These are phyloP conservation scores for Orychophragmus violaceus DNA, from an alignment of 345 rosid genomes.

Conservation along the genomic window DNA sequence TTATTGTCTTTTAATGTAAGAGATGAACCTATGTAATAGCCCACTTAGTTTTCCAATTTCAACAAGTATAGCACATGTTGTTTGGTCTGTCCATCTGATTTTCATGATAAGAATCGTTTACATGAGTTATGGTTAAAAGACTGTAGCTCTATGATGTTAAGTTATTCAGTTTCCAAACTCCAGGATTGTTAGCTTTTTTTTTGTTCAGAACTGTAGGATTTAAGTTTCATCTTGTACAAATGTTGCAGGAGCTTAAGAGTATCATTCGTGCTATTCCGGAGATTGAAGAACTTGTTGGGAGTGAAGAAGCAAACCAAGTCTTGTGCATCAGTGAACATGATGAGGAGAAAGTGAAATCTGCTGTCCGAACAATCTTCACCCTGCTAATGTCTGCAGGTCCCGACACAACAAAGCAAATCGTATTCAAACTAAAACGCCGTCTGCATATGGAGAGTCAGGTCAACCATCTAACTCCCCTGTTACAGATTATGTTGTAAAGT, in stretches of 20 bases:
- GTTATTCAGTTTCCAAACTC: not conserved
- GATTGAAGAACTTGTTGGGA: conserved; percentile 72
- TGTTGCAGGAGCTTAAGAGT: conserved; percentile 72
- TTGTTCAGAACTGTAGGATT: not conserved
- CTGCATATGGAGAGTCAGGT: conserved; percentile 66
- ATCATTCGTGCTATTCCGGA: conserved; percentile 75
- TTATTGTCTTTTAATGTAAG: not conserved
- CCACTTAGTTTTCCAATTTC: not conserved
- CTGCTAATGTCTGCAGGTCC: conserved; percentile 72
- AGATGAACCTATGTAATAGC: not conserved
- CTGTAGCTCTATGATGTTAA: not conserved
- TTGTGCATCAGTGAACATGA: conserved; percentile 45
- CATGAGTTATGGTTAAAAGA: not conserved
- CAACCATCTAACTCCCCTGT: not conserved
- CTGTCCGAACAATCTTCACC: conserved; percentile 68
- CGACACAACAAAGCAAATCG: conserved; percentile 50
- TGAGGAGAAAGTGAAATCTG: conserved; percentile 48
- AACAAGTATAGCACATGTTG: not conserved
- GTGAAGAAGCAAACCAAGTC: conserved; percentile 45
- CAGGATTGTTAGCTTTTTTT: not conserved
- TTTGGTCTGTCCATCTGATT: not conserved
- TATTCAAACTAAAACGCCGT: conserved; percentile 58
- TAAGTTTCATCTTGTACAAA: not conserved
- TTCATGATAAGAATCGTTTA: not conserved
- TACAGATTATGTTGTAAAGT: not conserved